Base-by-base conservation (phyloP, 352 stramenopile genomes). In the Salisapilia sapeloensis region DNA sequence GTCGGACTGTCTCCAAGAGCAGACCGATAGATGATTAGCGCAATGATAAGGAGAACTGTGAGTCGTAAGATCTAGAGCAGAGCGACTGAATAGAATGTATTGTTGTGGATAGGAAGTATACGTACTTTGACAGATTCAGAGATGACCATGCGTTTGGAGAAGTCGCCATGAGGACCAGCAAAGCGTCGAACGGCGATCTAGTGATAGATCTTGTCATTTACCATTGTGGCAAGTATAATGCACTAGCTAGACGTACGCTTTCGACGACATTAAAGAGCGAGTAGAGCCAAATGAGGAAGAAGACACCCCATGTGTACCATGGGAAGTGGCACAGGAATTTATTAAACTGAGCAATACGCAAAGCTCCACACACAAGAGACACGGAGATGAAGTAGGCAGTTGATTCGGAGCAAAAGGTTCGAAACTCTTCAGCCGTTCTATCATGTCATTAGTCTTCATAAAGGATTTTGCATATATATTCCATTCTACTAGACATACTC, bases 221-320 rank as follows among this genome's bases (percentile, higher is more conserved):
- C n/a, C n/a, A n/a, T n/a, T n/a, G n/a, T n/a, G n/a, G n/a, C n/a
- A n/a, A n/a, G n/a, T n/a, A n/a, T n/a, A n/a, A n/a, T n/a, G n/a
- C n/a, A n/a, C n/a, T n/a, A n/a, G n/a, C n/a, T n/a, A n/a, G n/a
- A 63, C 65, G 44, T 34, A 91, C 75, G 39, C 64, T 76, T 46
- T 92, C 67, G 16, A 85, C 67, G 38, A 92, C 76, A 29, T 86
- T 86, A 36, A 92, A 92, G 18, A 92, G 53, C 42, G 74, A 83
- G 53, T 87, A 89, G 39, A 92, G 59, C 76, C 76, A 92, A 18
- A 81, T 56, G 40, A 92, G 50, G 37, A 92, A 92, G 54, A 92
- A 92, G 10, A 79, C 34, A n/a, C 72, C 72, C 64, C 63, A 85
- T n/a, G 89, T 77, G 54, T 89, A 92, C 5, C 35, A 83, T 16